A percentile compares a stretch with the other conserved stretches of the same genome.
Evolutionary conservation across 192 early-diverging fungal species (phyloP).

Genomic region (Umbelopsis sp.): DNA sequence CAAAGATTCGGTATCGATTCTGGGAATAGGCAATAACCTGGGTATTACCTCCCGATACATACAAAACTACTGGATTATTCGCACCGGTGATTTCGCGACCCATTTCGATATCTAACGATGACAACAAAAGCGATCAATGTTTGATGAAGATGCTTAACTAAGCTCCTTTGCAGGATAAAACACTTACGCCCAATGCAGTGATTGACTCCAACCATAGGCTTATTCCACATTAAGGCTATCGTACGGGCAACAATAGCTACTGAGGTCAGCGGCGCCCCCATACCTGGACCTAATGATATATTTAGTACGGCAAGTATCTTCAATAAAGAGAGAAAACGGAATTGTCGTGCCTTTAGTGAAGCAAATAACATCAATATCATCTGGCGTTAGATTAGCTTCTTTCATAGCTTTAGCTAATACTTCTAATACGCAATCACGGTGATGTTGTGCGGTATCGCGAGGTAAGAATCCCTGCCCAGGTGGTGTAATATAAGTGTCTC

Average conservation of each 20-base stretch:
- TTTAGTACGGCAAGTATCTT: not conserved
- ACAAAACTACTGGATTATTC: conserved; percentile 91
- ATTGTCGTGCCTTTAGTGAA: conserved; percentile 80
- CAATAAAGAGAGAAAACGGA: not conserved
- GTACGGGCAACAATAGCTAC: conserved; percentile 94
- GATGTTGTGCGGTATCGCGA: conserved; percentile 92
- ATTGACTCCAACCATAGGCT: conserved; percentile 94
- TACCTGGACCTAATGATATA: conserved; percentile 79
- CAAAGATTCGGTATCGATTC: conserved; percentile 93
- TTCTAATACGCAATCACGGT: conserved; percentile 73
- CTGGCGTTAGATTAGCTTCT: conserved; percentile 71
- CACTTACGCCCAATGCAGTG: conserved; percentile 92
- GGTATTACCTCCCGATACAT: conserved; percentile 98
- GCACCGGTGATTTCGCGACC: conserved; percentile 95
- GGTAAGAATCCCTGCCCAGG: conserved; percentile 96
- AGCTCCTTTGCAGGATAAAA: not conserved
- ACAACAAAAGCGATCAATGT: not conserved
- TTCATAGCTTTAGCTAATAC: conserved; percentile 78
- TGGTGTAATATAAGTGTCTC: conserved; percentile 95
- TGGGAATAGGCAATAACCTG: conserved; percentile 98
- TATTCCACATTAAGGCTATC: conserved; percentile 86
- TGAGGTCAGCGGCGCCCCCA: conserved; percentile 93
- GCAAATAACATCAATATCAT: conserved; percentile 90
- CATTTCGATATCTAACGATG: conserved; percentile 89
- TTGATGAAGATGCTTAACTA: not conserved